phyloP scores from a whole-genome alignment of 257 asterid species.

The Scutellaria barbata region DNA sequence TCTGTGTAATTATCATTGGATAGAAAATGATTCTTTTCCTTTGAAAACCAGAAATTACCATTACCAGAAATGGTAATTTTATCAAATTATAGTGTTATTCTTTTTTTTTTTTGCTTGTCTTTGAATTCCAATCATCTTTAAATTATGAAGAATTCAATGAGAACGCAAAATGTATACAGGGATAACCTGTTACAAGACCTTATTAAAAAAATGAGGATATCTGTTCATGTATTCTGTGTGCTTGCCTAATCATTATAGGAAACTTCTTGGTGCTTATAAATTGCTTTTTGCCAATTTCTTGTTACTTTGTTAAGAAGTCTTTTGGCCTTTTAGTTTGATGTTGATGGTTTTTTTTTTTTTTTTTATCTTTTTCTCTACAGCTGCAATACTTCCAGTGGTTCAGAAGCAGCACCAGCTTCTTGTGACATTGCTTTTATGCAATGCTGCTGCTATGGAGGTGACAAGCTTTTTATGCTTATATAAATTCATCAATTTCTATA shows the following conservation, averaged over 20 bases:
- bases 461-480: constrained; percentile 10
- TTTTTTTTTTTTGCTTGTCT: neutral
- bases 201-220: neutral
- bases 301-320: too few species aligned
- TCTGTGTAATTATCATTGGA: too few species aligned
- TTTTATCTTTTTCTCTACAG: constrained; percentile 49
- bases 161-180: neutral
- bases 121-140: neutral
- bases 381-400: constrained; percentile 89
- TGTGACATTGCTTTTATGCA: constrained; percentile 91
- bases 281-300: neutral
- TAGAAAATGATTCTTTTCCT: too few species aligned
- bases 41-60: too few species aligned
- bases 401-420: constrained; percentile 99
- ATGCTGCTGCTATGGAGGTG: constrained; percentile 99
- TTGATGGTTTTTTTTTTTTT: too few species aligned
- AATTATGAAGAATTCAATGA: neutral
- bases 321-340: too few species aligned
- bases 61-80: too few species aligned
- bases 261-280: neutral
- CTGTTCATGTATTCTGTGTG: too few species aligned
- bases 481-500: constrained; percentile 7
- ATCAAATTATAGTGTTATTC: neutral
- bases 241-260: too few species aligned
- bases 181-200: neutral